Evolutionary conservation across 352 stramenopile genomes (phyloP).

Genomic region (Phytopythium delawarense): DNA sequence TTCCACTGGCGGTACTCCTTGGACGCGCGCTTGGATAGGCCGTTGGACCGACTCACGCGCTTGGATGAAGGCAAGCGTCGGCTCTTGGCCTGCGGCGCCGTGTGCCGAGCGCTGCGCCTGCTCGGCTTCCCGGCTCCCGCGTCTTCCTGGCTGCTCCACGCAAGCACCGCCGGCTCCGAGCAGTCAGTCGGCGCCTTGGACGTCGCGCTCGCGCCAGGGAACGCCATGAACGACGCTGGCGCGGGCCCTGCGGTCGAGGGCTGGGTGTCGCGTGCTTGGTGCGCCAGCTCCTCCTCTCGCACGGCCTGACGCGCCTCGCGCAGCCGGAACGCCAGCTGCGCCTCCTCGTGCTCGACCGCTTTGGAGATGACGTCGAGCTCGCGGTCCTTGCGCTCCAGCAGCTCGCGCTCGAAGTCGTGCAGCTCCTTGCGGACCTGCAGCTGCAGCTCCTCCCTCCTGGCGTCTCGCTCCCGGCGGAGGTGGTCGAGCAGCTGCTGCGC

Average conservation of each 20-base stretch:
- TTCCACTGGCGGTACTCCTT: constrained; percentile 38
- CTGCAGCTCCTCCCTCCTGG: constrained; percentile 41
- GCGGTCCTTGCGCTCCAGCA: constrained; percentile 39
- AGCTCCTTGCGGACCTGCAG: constrained; percentile 44
- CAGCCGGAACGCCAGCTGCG: constrained; percentile 22
- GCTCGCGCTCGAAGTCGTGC: constrained; percentile 38
- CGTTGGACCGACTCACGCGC: neutral
- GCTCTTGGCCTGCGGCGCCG: neutral
- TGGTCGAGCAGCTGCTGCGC: constrained; percentile 45
- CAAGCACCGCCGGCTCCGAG: neutral
- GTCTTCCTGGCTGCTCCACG: neutral
- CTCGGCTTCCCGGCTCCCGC: neutral
- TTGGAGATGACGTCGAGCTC: constrained; percentile 36
- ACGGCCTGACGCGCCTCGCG: constrained; percentile 29
- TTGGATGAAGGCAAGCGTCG: neutral
- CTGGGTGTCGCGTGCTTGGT: neutral
- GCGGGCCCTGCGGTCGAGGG: neutral
- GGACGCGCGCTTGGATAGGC: constrained; percentile 6
- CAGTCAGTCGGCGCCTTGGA: neutral
- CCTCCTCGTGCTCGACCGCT: constrained; percentile 43
- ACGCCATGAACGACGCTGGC: neutral
- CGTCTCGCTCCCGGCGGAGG: constrained; percentile 46
- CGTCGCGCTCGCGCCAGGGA: neutral
- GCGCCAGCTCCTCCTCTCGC: constrained; percentile 35
- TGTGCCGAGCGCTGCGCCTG: neutral